These are phyloP conservation scores for Dalbergia cochinchinensis DNA, from an alignment of 306 rosid species.

Conservation along the genomic window DNA sequence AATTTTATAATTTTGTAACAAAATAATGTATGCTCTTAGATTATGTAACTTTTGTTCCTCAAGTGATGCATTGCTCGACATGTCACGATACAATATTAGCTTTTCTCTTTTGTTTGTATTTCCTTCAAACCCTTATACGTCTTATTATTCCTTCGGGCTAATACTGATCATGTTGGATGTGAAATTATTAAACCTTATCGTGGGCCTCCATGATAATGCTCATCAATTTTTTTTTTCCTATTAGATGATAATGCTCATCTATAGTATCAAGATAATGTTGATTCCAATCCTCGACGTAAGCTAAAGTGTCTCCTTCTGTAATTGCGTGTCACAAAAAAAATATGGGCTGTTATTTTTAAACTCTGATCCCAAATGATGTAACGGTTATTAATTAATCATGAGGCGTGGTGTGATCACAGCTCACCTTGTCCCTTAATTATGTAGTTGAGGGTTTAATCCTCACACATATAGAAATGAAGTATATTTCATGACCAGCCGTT, in stretches of 20 bases:
- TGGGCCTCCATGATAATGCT: slow-evolving; percentile 46
- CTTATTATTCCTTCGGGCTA: slow-evolving; percentile 23
- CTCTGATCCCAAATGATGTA: no score
- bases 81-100: slow-evolving; percentile 9
- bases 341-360: no score
- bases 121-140: slow-evolving; percentile 18
- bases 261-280: background rate
- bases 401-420: no score
- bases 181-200: slow-evolving; percentile 39
- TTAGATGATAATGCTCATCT: background rate
- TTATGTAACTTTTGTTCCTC: background rate
- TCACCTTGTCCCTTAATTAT: no score
- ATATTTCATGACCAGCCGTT: no score
- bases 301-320: slow-evolving; percentile 10
- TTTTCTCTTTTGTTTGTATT: slow-evolving; percentile 6
- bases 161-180: slow-evolving; percentile 34
- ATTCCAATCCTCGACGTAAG: slow-evolving; percentile 36
- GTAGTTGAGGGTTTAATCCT: no score
- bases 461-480: no score
- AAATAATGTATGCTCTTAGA: background rate
- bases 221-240: background rate
- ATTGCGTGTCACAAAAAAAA: background rate
- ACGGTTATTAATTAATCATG: no score
- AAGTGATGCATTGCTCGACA: slow-evolving; percentile 17
- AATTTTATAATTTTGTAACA: background rate